Evolutionary conservation across 805 yeast species (phyloP), one percentile per base, ranked within the genome.

Genomic region (Tetrapisispora taiwanensis): DNA sequence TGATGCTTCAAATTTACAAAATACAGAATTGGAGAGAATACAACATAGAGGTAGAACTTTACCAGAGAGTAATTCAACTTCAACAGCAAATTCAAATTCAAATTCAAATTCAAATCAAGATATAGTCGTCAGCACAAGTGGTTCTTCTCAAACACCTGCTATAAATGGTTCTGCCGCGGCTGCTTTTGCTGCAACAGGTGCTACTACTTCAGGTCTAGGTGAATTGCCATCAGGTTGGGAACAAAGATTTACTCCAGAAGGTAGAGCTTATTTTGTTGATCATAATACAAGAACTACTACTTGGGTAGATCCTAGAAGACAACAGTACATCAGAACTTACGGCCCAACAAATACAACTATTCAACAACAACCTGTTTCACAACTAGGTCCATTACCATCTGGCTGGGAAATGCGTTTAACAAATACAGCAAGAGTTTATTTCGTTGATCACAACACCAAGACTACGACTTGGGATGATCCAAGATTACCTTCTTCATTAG

Each of bases 391-490:
- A 43, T 73, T 92, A 60, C 99, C 99, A 39, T 79, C 90, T 44
- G 99, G 99, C 44, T 92, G 99, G 99, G 99, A 92, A 71, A 92
- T 92, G 99, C 84, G 99, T 68, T 76, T 92, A 60, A 94, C 99
- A 36, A 92, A 92, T 66, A 92, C 98, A 1, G 97, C 98, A 9
- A 79, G 99, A 65, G 98, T 92, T 19, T 92, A 92, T 66, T 92
- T 92, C 65, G 99, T 92, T 52, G 99, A 92, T 66, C 99, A 92
- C 71, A 92, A 92, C 68, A 92, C 99, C 28, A 92, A 92, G 70
- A 92, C 99, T 0, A 92, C 99, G 0, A 92, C 99, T 1, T 92
- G 99, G 99, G 99, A 92, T 67, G 99, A 92, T 63, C 99, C 99
- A 51, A 81, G 99, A 62, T 74, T 92, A 62, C 99, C 99, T 42